phyloP scores from a whole-genome alignment of 768 basidiomycete genomes.

The Russula compacta region DNA sequence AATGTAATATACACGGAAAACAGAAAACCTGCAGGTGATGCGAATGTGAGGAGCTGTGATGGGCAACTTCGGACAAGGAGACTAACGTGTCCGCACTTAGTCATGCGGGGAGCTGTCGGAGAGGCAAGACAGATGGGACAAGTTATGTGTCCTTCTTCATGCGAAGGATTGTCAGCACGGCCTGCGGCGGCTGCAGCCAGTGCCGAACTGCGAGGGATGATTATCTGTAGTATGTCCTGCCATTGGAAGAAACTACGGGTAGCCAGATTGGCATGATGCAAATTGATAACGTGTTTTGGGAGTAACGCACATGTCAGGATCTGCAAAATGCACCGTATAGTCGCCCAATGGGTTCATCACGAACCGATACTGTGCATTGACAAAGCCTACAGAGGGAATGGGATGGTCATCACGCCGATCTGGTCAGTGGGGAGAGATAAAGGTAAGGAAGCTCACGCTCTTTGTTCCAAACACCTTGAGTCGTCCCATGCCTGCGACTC shows the following conservation, averaged over 20 bases:
- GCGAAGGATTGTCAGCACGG: conserved; percentile 32
- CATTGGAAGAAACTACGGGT: conserved; percentile 79
- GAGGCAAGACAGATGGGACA: conserved; percentile 96
- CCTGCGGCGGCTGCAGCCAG: conserved; percentile 51
- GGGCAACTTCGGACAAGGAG: conserved; percentile 1
- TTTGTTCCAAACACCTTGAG: conserved; percentile 75
- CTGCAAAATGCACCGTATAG: conserved; percentile 93
- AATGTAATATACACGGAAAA: conserved; percentile 89
- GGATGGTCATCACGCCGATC: conserved; percentile 12
- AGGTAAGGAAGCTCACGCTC: conserved; percentile 60
- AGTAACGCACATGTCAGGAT: conserved; percentile 82
- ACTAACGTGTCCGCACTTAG: conserved; percentile 96
- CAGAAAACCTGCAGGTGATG: conserved; percentile 65
- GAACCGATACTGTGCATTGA: conserved; percentile 95
- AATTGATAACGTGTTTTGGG: conserved; percentile 13
- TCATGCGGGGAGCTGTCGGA: conserved; percentile 86
- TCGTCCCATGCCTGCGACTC: conserved; percentile 57
- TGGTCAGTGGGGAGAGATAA: not conserved
- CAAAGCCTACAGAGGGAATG: conserved; percentile 56
- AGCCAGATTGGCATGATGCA: conserved; percentile 1
- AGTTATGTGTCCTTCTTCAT: conserved; percentile 54
- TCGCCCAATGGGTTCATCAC: conserved; percentile 88
- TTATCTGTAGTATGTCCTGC: conserved; percentile 91
- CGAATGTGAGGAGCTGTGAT: conserved; percentile 15
- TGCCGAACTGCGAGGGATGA: conserved; percentile 78